phyloP scores from a whole-genome alignment of 768 basidiomycete genomes.

The Trametes sanguinea region DNA sequence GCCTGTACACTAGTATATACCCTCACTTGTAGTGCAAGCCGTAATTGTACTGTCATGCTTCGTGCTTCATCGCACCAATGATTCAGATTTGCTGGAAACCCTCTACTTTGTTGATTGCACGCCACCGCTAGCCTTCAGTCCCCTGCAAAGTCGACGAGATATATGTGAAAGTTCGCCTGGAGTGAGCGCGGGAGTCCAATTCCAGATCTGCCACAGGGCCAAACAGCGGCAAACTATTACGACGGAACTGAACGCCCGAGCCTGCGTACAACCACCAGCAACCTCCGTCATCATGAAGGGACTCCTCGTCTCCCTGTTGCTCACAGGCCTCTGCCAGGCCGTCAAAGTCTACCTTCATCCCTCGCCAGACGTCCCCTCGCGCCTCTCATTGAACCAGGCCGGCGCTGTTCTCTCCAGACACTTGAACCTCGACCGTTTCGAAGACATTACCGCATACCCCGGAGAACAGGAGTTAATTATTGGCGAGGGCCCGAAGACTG shows the following conservation, averaged over 20 bases:
- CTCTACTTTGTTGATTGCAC: no score
- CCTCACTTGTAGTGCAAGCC: not conserved
- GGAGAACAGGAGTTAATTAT: conserved; percentile 47
- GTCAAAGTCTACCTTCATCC: conserved; percentile 65
- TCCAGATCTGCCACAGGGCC: conserved; percentile 11
- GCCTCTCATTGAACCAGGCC: conserved; percentile 53
- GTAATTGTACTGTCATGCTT: no score
- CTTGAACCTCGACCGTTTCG: conserved; percentile 69
- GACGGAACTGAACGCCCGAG: conserved; percentile 5
- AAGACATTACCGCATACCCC: conserved; percentile 32
- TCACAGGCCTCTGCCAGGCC: conserved; percentile 46
- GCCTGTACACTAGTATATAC: not conserved
- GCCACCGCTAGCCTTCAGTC: no score
- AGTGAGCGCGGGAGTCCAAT: no score
- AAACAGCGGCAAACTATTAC: conserved; percentile 17
- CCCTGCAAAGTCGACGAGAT: no score
- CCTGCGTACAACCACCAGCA: conserved; percentile 1
- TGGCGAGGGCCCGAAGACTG: conserved; percentile 53
- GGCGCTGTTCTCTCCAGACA: conserved; percentile 65
- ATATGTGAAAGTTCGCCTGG: no score
- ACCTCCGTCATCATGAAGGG: conserved; percentile 24
- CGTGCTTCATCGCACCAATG: no score
- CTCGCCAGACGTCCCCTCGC: conserved; percentile 38
- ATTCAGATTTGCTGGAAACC: no score
- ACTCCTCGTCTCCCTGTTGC: conserved; percentile 31